Evolutionary conservation across 768 basidiomycete genomes (phyloP).

Genomic region (Leccinum rimulosum): DNA sequence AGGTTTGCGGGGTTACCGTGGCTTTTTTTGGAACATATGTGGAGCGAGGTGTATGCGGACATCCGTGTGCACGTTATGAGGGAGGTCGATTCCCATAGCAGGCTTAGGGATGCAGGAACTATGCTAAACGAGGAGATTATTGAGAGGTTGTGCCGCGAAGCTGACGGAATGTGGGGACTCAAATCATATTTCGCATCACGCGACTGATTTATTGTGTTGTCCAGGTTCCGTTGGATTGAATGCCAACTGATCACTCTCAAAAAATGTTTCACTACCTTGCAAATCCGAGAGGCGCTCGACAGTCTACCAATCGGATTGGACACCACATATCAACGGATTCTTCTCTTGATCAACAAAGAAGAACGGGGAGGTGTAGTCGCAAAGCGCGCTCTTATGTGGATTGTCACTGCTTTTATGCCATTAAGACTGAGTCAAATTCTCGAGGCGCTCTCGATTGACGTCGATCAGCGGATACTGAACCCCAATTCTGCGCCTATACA

Average conservation of each 20-base stretch:
- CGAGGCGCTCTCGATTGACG: not conserved
- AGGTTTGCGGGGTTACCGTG: not conserved
- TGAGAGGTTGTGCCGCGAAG: not conserved
- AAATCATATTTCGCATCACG: not conserved
- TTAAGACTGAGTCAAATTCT: not conserved
- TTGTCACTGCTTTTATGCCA: fast-evolving
- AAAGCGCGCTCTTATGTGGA: not conserved
- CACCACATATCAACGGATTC: not conserved
- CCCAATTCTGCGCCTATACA: not conserved
- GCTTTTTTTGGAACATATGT: conserved; percentile 3
- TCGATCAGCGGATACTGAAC: not conserved
- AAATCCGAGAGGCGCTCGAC: not conserved
- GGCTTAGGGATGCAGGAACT: not conserved
- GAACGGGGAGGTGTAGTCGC: not conserved
- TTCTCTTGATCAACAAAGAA: not conserved
- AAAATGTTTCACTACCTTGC: not conserved
- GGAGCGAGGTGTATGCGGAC: conserved; percentile 1
- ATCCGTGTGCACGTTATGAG: conserved; percentile 5
- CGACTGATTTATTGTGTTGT: not conserved
- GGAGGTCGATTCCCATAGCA: conserved; percentile 7
- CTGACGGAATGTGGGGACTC: conserved; percentile 12
- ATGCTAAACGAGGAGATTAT: conserved; percentile 8
- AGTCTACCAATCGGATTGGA: not conserved
- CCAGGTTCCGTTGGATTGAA: not conserved
- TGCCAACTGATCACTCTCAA: not conserved